Base-by-base conservation (phyloP, 2,329 filamentous ascomycete genomes). In the Diplodia corticola region DNA sequence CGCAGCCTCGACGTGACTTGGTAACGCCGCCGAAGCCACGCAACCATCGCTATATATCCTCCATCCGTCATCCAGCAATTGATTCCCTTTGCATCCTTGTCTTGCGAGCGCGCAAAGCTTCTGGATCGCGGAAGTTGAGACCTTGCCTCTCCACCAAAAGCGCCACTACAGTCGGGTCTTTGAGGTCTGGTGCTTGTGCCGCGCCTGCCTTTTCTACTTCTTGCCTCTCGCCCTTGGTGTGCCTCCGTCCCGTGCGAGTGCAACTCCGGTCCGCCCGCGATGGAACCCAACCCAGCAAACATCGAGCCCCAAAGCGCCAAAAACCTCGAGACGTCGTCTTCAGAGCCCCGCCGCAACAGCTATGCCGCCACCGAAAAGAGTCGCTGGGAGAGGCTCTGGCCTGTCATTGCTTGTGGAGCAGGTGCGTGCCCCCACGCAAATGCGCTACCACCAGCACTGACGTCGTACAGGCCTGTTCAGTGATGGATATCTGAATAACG, bases 401-500 rank as follows among this genome's bases (percentile, higher is more conserved):
- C 93, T 15, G 90, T 92, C 0, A 89, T 97, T 71, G 93, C 93
- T 50, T 96, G 92, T 74, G 93, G 93, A 69, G 60, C 60, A 30
- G 57, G 57, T 48, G 24, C 26, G 57, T 26, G 24, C 15, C 0
- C 55, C 4, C 22, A 17, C 13, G 2, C 22, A 17, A 30, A 0
- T 26, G 22, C 22, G 24, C 9, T 17, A 13, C 2, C 12, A 15
- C 5, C 4, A 10, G 15, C 7, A 28, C 57, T 61, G 20, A 61
- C 26, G 12, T 49, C n/a, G n/a, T 6, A 91, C 93, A 61, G 93
- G 93, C 73, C 84, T 97, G 1, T 97, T 97, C 79, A 93, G 90
- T 26, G 93, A 97, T 77, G 93, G 93, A 17, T 97, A 97, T 77
- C 86, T 97, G 75, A 96, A 96, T 79, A 92, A 91, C 73, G 91